Percentiles rank a stretch among this genome's conserved stretches.
Conservation (phyloP, 208 protist genomes). For the Trypanosoma avium region DNA sequence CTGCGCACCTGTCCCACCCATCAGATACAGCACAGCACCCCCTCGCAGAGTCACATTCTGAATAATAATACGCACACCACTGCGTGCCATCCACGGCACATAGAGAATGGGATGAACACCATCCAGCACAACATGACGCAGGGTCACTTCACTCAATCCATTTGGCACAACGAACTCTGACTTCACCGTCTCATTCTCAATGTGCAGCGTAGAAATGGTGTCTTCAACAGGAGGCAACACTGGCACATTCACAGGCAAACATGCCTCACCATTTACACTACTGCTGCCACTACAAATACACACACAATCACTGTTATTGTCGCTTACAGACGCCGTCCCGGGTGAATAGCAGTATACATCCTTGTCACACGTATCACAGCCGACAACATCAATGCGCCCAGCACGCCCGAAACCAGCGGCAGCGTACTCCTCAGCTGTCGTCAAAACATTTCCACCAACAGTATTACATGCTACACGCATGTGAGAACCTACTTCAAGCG, state of each 20-base stretch:
- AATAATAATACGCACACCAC: conserved; percentile 2
- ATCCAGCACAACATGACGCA: conserved; percentile 8
- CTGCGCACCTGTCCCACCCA: neutral
- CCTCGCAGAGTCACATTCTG: conserved; percentile 6
- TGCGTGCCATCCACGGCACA: conserved; percentile 16
- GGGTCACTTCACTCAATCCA: conserved; percentile 2
- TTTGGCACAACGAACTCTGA: conserved; percentile 4
- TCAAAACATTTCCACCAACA: conserved; percentile 6
- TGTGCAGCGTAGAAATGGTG: neutral
- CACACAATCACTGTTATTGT: neutral
- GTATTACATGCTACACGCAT: conserved; percentile 13
- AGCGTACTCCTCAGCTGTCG: conserved; percentile 16
- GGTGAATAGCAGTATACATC: conserved; percentile 15
- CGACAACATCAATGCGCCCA: neutral
- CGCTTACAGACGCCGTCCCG: conserved; percentile 1
- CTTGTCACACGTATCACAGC: conserved; percentile 9
- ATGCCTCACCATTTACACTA: conserved; percentile 4
- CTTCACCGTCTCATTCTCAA: conserved; percentile 8
- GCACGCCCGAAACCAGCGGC: conserved; percentile 6
- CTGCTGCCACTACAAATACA: conserved; percentile 3
- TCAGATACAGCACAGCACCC: conserved; percentile 1
- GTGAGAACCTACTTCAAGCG: neutral
- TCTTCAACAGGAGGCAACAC: neutral
- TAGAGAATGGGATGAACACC: conserved; percentile 10
- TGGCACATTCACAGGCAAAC: neutral